Percentiles rank a stretch among this genome's conserved stretches.
phyloP scores from a whole-genome alignment of 768 basidiomycete species.

The Hypsizygus marmoreus region DNA sequence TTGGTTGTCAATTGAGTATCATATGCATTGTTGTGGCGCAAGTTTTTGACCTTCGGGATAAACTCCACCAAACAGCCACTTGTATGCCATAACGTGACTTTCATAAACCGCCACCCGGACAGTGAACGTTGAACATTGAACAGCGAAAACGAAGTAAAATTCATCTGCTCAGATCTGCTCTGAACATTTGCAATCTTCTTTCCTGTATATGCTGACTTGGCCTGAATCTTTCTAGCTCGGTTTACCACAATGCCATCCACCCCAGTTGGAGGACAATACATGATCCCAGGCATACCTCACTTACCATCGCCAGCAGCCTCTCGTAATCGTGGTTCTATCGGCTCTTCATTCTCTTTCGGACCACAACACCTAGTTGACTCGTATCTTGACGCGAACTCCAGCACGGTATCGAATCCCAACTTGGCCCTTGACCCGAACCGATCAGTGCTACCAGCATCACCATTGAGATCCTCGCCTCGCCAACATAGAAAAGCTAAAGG shows the following conservation, averaged over 20 bases:
- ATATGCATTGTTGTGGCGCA: too few species aligned
- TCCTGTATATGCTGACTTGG: too few species aligned
- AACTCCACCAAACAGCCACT: too few species aligned
- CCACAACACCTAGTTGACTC: conserved; percentile 77
- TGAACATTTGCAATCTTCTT: too few species aligned
- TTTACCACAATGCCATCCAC: conserved; percentile 44
- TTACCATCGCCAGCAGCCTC: conserved; percentile 57
- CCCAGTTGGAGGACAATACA: conserved; percentile 45
- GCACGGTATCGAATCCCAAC: conserved; percentile 55
- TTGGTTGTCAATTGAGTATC: too few species aligned
- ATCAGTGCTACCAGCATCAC: conserved; percentile 75
- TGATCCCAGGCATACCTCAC: conserved; percentile 49
- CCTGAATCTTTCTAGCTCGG: conserved; percentile 21
- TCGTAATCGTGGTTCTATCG: conserved; percentile 68
- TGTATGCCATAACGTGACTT: too few species aligned
- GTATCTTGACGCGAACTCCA: conserved; percentile 64
- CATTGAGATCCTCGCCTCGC: conserved; percentile 66
- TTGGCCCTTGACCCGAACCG: conserved; percentile 77
- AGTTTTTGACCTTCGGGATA: too few species aligned
- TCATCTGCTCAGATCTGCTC: too few species aligned
- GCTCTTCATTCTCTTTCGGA: conserved; percentile 82
- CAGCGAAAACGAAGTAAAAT: too few species aligned
- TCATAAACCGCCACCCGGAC: too few species aligned
- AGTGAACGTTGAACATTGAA: too few species aligned
- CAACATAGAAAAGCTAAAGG: conserved; percentile 56